Evolutionary conservation across 768 basidiomycete genomes (phyloP), one percentile per base, ranked within the genome.

Genomic region (Tricholoma matsutake): DNA sequence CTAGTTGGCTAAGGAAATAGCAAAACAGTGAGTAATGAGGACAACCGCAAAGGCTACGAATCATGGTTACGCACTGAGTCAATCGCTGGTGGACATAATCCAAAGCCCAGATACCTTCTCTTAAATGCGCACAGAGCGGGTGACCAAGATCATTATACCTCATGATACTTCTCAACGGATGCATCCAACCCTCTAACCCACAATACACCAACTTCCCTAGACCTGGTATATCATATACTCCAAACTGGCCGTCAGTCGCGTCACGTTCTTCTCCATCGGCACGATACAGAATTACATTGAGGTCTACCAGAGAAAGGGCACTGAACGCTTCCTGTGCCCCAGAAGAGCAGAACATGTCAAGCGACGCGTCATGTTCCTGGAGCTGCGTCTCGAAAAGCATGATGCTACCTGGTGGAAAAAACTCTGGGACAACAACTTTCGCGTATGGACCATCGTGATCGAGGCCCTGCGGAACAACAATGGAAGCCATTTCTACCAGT

Each of bases 131-230:
- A 67, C 94, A 96, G 4, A 99, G 79, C 1, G 94, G 83, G 72
- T 98, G 95, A 0, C 97, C 97, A 3, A 98, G 82, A 71, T 99
- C 95, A 72, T 98, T 98, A 68, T 86, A 83, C 64, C 81, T 80
- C 86, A 95, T 95, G 71, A 98, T 86, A 65, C 86, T 85, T 39
- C 86, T 82, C 58, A 98, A 77, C 0, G 87, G 87, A 65, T 88
- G 84, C 94, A 99, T 98, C 94, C 96, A 99, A 1, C 97, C 97
- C 69, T 98, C 94, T 55, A 98, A 73, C 16, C 97, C 97, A 68
- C 96, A 98, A 73, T 98, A 99, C 10, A 84, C 86, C 72, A 95
- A 77, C 61, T 83, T 82, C 0, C 91, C 94, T 22, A 84, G 68
- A 22, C 81, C 84, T 4, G 96, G 92, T 34, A 99, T 76, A 52